Percentiles rank a stretch among this genome's conserved stretches.
Conservation (phyloP, 2,329 filamentous ascomycete genomes). For the Lecanicillium sp. region DNA sequence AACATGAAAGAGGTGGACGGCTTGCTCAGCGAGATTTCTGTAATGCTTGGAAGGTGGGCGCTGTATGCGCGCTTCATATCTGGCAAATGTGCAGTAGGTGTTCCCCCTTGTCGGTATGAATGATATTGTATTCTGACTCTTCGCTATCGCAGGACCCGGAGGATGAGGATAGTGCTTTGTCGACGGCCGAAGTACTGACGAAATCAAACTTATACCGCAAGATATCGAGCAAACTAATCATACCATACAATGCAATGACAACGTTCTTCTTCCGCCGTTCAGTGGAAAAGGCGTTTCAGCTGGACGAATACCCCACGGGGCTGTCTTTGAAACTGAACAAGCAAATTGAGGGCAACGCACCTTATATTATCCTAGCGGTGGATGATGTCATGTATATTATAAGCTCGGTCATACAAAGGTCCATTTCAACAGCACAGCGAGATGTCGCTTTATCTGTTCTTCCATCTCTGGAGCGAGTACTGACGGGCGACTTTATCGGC, state of each 20-base stretch:
- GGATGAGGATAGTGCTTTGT: conserved; percentile 47
- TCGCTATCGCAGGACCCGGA: conserved; percentile 36
- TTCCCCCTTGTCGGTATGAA: neutral
- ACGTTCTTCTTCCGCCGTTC: conserved; percentile 95
- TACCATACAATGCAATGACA: conserved; percentile 84
- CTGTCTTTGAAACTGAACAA: conserved; percentile 68
- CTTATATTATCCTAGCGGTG: conserved; percentile 89
- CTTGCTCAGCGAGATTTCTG: conserved; percentile 74
- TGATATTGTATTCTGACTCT: neutral
- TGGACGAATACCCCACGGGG: conserved; percentile 79
- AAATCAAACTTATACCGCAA: conserved; percentile 78
- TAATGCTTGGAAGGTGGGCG: conserved; percentile 92
- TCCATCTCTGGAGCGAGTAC: conserved; percentile 68
- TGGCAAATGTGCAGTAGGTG: conserved; percentile 70
- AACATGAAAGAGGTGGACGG: conserved; percentile 96
- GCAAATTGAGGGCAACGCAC: conserved; percentile 66
- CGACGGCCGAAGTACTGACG: conserved; percentile 63
- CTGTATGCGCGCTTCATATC: conserved; percentile 85
- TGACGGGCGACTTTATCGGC: conserved; percentile 84
- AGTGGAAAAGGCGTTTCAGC: conserved; percentile 94
- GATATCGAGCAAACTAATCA: conserved; percentile 62
- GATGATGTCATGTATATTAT: conserved; percentile 99
- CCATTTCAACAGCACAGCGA: conserved; percentile 76
- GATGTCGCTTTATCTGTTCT: conserved; percentile 70
- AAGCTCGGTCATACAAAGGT: conserved; percentile 80